phyloP scores from a whole-genome alignment of 495 filamentous ascomycete species.

The Staphylotrichum tortipilum region DNA sequence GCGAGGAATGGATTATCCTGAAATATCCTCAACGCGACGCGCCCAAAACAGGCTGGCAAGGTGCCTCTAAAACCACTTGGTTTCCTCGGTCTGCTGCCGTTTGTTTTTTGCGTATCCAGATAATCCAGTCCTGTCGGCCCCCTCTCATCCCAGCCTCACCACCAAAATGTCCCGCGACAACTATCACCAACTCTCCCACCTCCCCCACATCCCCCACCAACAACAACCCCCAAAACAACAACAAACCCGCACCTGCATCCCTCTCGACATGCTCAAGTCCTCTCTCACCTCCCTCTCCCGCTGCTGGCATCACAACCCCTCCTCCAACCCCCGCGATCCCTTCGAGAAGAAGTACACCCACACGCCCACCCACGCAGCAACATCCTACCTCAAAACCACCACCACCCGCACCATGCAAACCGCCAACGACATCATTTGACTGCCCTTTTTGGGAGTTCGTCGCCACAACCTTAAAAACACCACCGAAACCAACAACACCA shows the following conservation, averaged over 20 bases:
- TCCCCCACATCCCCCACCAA: constrained; percentile 1
- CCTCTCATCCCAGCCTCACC: no score
- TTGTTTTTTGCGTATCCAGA: no score
- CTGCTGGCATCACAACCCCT: constrained; percentile 3
- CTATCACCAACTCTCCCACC: no score
- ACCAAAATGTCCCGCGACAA: constrained; percentile 5
- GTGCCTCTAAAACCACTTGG: no score
- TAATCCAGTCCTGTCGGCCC: no score
- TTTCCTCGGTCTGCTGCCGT: no score
- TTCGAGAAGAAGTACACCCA: constrained; percentile 27
- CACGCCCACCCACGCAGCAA: constrained; percentile 33
- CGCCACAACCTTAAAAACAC: neutral
- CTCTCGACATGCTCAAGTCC: constrained; percentile 14
- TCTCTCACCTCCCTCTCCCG: constrained; percentile 4
- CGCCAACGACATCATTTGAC: constrained; percentile 30
- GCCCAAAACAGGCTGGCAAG: no score
- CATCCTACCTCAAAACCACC: constrained; percentile 35
- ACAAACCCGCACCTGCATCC: constrained; percentile 1
- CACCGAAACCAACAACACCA: neutral
- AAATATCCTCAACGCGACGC: neutral
- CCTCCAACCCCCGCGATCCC: neutral
- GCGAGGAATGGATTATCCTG: neutral
- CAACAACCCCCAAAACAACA: neutral
- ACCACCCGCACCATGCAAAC: constrained; percentile 29
- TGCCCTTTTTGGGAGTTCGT: neutral